A percentile compares a stretch with the other conserved stretches of the same genome.
phyloP scores from a whole-genome alignment of 345 rosid species.

The Arabis alpina region DNA sequence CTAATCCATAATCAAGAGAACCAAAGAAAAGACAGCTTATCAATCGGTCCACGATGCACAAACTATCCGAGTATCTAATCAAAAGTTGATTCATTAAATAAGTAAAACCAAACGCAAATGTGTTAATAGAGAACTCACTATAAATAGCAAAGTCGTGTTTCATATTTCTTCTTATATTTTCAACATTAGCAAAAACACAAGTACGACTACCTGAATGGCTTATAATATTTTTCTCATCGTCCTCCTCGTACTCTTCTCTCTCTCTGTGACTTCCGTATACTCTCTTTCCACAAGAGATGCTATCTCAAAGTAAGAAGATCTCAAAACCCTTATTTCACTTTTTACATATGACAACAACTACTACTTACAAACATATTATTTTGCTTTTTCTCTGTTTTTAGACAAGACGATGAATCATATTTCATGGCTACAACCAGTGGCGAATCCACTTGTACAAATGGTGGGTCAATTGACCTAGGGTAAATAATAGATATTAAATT shows the following conservation, averaged over 20 bases:
- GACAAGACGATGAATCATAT: conserved; percentile 30
- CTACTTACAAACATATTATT: background rate
- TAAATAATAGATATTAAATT: too few relatives aligned
- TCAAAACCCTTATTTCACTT: background rate
- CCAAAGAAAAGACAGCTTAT: too few relatives aligned
- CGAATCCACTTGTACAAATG: too few relatives aligned
- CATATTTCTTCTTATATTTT: conserved; percentile 8
- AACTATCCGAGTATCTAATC: too few relatives aligned
- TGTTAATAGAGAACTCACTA: background rate
- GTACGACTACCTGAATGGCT: conserved; percentile 19
- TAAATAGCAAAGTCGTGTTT: background rate
- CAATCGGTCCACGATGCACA: too few relatives aligned
- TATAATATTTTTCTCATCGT: conserved; percentile 13
- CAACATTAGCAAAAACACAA: conserved; percentile 24
- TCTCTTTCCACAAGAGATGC: conserved; percentile 11
- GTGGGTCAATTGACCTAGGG: too few relatives aligned
- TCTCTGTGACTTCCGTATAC: conserved; percentile 1
- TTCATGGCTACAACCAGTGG: background rate
- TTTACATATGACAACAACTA: background rate
- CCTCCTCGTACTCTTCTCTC: conserved; percentile 21
- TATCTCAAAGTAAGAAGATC: conserved; percentile 23
- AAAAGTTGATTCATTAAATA: too few relatives aligned
- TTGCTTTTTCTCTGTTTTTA: conserved; percentile 6
- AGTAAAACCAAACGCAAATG: background rate
- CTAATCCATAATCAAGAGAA: too few relatives aligned